Evolutionary conservation across 352 stramenopile species (phyloP), one percentile per base, ranked within the genome.

Genomic region (Phytophthora idaei): DNA sequence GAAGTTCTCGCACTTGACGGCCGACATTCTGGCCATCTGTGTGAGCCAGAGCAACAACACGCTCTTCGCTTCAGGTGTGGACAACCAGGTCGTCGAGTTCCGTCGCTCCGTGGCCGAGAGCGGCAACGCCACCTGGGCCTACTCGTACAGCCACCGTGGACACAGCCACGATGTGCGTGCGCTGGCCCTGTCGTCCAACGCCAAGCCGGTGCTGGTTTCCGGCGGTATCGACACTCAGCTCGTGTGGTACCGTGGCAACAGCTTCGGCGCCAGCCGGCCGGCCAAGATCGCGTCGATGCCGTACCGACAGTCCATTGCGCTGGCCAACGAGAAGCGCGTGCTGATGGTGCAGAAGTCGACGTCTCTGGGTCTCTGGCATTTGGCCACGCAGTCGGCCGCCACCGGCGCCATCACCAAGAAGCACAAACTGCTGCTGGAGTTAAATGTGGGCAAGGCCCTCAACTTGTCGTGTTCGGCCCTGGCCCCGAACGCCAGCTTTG

Each of bases 161-260:
- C 92, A 98, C 78, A 97, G 85, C 52, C 92, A 97, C 70, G 92
- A 98, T 51, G 90, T 98, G 44, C 86, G 88, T 17, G 83, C 89
- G 17, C 69, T 98, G n/a, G 90, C 88, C 31, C 59, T 98, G 12
- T 91, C 86, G 28, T 64, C 71, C 4, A 65, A 66, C 12, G 67
- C 53, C 71, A 79, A 83, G 14, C 42, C 66, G 15, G 69, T 97
- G 37, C 78, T 98, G 29, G 89, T 97, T 15, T 98, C 90, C 12
- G 94, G 90, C 28, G 92, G 95, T 51, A 85, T 98, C 48, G 95
- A 98, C 86, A 98, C 94, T 12, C 94, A 98, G 76, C 67, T 98
- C 6, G 96, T 97, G 47, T 96, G 88, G 68, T 98, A 98, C 76
- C 73, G 79, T 48, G 87, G 90, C 21, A 67, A 80, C 42, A 88